Conservation (phyloP, 768 basidiomycete species). For the Calvatia gigantea region DNA sequence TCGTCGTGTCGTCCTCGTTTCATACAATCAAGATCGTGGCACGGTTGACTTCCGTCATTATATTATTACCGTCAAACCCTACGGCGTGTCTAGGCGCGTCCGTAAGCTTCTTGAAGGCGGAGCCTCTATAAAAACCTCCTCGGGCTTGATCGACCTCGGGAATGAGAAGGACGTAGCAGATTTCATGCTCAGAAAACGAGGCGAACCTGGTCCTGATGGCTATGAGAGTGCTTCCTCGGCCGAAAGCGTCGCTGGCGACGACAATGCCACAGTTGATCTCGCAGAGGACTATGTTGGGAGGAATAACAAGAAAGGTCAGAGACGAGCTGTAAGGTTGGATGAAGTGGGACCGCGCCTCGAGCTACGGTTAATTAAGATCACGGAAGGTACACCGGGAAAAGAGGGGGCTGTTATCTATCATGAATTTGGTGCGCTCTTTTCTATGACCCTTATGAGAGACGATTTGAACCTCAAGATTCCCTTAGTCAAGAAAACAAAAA, state of each 20-base stretch:
- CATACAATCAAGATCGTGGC: slow-evolving; percentile 82
- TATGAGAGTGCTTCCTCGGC: slow-evolving; percentile 83
- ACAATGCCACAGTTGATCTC: slow-evolving; percentile 77
- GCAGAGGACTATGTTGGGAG: slow-evolving; percentile 94
- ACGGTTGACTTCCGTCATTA: slow-evolving; percentile 94
- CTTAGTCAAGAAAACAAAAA: slow-evolving; percentile 89
- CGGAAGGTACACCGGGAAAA: slow-evolving; percentile 90
- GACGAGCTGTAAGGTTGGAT: slow-evolving; percentile 86
- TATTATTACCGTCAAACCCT: slow-evolving; percentile 91
- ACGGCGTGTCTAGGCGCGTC: slow-evolving; percentile 90
- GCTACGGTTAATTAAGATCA: slow-evolving; percentile 87
- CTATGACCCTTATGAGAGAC: neutral
- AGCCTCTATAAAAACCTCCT: slow-evolving; percentile 27
- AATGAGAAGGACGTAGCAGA: slow-evolving; percentile 95
- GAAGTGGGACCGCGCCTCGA: slow-evolving; percentile 98
- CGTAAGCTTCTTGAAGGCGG: slow-evolving; percentile 77
- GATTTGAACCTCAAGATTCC: slow-evolving; percentile 6
- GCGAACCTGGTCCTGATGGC: slow-evolving; percentile 58
- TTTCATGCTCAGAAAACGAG: slow-evolving; percentile 75
- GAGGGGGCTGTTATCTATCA: slow-evolving; percentile 94
- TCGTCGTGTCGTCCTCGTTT: slow-evolving; percentile 88
- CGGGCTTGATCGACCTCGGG: slow-evolving; percentile 70
- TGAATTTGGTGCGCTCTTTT: slow-evolving; percentile 69
- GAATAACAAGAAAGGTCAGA: slow-evolving; percentile 89
- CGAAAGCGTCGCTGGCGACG: slow-evolving; percentile 82